These are phyloP conservation scores for Beauveria brongniartii DNA, from an alignment of 2,329 filamentous ascomycete species.

Conservation along the genomic window DNA sequence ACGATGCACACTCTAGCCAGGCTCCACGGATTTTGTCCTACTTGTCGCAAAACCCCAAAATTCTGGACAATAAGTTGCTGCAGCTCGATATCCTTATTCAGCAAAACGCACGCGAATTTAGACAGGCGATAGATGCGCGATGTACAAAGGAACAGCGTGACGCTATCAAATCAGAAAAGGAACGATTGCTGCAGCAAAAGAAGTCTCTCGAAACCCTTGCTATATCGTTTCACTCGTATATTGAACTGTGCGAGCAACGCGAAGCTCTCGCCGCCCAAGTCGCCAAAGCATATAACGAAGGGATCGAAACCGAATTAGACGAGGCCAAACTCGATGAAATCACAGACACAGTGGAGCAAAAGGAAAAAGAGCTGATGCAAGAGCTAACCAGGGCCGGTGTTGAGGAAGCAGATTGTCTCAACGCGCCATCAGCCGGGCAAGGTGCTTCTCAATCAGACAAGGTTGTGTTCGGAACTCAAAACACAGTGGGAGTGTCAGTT, in stretches of 20 bases:
- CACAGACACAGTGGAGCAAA: conserved; percentile 34
- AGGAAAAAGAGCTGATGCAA: conserved; percentile 34
- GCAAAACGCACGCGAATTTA: conserved; percentile 41
- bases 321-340: conserved; percentile 43
- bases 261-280: conserved; percentile 40
- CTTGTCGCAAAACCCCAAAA: conserved; percentile 22
- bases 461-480: conserved; percentile 38
- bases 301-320: conserved; percentile 43
- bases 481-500: conserved; percentile 20
- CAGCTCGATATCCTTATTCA: conserved; percentile 34
- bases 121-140: conserved; percentile 37
- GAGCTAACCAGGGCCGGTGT: conserved; percentile 38
- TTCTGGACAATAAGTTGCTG: conserved; percentile 28
- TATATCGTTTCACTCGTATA: conserved; percentile 34
- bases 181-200: conserved; percentile 37
- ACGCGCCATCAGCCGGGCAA: conserved; percentile 15
- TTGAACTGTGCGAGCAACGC: conserved; percentile 32
- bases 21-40: conserved; percentile 21
- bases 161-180: conserved; percentile 42
- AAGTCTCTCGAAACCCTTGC: conserved; percentile 34
- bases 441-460: conserved; percentile 13
- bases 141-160: conserved; percentile 37
- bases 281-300: conserved; percentile 41
- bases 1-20: conserved; percentile 17
- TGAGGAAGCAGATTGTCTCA: conserved; percentile 32